Percentiles rank a stretch among this genome's conserved stretches.
These are phyloP conservation scores for Ascoidea rubescens DNA, from an alignment of 805 yeast species.

Conservation along the genomic window DNA sequence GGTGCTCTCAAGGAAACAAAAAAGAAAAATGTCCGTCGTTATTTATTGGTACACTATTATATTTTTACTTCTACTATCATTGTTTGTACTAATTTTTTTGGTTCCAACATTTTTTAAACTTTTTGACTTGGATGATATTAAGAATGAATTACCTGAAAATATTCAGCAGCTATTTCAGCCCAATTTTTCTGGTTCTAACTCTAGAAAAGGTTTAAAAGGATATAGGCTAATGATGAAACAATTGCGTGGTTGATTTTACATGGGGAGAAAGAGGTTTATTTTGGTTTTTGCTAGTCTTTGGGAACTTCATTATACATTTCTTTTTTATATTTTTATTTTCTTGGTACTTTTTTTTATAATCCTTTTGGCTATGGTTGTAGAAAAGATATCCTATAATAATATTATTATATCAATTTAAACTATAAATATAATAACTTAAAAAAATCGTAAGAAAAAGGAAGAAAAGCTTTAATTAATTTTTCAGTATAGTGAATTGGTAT, in stretches of 20 bases:
- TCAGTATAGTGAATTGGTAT: background rate
- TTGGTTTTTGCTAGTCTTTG: too few relatives aligned
- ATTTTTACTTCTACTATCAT: background rate
- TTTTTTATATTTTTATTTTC: too few relatives aligned
- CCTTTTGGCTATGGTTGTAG: too few relatives aligned
- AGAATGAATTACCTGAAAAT: background rate
- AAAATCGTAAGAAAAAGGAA: background rate
- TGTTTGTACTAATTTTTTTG: background rate
- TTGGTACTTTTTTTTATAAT: too few relatives aligned
- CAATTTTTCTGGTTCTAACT: background rate
- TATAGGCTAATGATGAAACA: background rate
- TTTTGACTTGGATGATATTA: background rate
- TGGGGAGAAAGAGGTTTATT: too few relatives aligned
- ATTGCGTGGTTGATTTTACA: too few relatives aligned
- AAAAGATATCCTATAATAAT: too few relatives aligned
- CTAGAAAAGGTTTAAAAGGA: background rate
- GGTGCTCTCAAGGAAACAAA: slow-evolving; percentile 28
- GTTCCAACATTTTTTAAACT: background rate
- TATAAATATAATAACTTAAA: slow-evolving; percentile 1
- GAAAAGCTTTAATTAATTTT: background rate
- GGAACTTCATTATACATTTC: too few relatives aligned
- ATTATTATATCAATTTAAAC: background rate
- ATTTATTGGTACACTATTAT: background rate
- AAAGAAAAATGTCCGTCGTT: slow-evolving; percentile 15
- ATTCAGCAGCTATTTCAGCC: background rate